These are phyloP conservation scores for Colletotrichum sansevieriae DNA, from an alignment of 2,329 filamentous ascomycete species.

Conservation along the genomic window DNA sequence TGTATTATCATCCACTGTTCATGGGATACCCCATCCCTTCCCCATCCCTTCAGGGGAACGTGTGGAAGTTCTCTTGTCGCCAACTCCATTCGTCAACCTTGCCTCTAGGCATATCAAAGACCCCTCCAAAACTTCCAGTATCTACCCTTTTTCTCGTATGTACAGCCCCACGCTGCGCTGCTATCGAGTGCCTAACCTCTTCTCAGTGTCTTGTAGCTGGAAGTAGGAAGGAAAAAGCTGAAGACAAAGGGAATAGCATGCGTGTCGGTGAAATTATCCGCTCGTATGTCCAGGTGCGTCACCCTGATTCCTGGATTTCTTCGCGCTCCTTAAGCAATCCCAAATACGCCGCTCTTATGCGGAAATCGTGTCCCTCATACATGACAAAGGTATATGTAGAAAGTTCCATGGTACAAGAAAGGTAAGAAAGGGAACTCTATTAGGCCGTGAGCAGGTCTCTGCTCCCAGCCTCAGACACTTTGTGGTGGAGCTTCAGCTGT, in stretches of 20 bases:
- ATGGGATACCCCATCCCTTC: slow-evolving; percentile 13
- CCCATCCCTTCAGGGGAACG: slow-evolving; percentile 4
- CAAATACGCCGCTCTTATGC: slow-evolving; percentile 41
- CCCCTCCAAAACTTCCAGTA: slow-evolving; percentile 14
- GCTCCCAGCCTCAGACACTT: slow-evolving; percentile 47
- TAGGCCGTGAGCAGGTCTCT: slow-evolving; percentile 5
- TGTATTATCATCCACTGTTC: slow-evolving; percentile 38
- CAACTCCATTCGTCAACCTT: slow-evolving; percentile 37
- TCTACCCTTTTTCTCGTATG: slow-evolving; percentile 14
- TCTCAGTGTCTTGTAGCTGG: background rate
- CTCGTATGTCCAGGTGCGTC: slow-evolving; percentile 37
- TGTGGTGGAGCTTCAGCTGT: slow-evolving; percentile 45
- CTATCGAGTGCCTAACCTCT: slow-evolving; percentile 11
- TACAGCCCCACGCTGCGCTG: slow-evolving; percentile 20
- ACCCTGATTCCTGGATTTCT: slow-evolving; percentile 27
- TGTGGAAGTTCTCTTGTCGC: slow-evolving; percentile 14
- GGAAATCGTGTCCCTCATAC: slow-evolving; percentile 42
- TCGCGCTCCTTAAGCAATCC: slow-evolving; percentile 33
- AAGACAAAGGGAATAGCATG: slow-evolving; percentile 39
- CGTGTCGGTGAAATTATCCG: slow-evolving; percentile 37
- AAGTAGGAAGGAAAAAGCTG: slow-evolving; percentile 7
- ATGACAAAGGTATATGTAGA: slow-evolving; percentile 43
- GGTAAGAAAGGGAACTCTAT: slow-evolving; percentile 30
- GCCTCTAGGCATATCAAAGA: slow-evolving; percentile 35
- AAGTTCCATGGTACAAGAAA: slow-evolving; percentile 41